phyloP scores from a whole-genome alignment of 2,329 filamentous ascomycete genomes.

The Sporothrix curviconia region DNA sequence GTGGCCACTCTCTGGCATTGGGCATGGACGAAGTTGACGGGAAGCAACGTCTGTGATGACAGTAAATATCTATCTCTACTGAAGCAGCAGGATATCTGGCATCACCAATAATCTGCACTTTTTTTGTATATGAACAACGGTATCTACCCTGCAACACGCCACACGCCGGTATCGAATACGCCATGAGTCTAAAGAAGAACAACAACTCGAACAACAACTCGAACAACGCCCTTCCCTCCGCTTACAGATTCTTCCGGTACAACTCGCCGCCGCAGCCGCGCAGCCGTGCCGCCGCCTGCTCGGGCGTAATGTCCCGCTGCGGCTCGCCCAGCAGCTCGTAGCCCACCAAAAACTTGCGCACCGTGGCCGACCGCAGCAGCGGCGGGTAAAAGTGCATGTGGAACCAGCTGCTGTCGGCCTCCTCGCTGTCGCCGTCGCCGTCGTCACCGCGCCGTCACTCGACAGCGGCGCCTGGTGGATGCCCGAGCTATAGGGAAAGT shows the following conservation, averaged over 20 bases:
- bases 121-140: not conserved
- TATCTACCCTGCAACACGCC: too few relatives aligned
- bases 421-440: conserved; percentile 62
- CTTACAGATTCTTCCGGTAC: conserved; percentile 61
- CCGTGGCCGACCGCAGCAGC: conserved; percentile 81
- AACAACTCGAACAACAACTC: too few relatives aligned
- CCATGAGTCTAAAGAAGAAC: too few relatives aligned
- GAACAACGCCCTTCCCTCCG: too few relatives aligned
- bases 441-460: not conserved
- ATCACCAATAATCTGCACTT: too few relatives aligned
- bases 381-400: conserved; percentile 98
- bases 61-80: too few relatives aligned
- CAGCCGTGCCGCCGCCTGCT: conserved; percentile 79
- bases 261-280: conserved; percentile 71
- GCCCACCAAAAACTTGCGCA: conserved; percentile 92
- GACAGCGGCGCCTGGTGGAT: conserved; percentile 85
- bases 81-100: too few relatives aligned
- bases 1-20: too few relatives aligned
- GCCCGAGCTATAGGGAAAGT: conserved; percentile 94
- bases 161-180: too few relatives aligned
- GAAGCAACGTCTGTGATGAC: too few relatives aligned
- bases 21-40: too few relatives aligned
- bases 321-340: conserved; percentile 96
- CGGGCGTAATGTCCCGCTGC: conserved; percentile 95
- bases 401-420: conserved; percentile 81